Conservation (phyloP, 371 early-diverging fungal species). For the Lichtheimia hyalospora region DNA sequence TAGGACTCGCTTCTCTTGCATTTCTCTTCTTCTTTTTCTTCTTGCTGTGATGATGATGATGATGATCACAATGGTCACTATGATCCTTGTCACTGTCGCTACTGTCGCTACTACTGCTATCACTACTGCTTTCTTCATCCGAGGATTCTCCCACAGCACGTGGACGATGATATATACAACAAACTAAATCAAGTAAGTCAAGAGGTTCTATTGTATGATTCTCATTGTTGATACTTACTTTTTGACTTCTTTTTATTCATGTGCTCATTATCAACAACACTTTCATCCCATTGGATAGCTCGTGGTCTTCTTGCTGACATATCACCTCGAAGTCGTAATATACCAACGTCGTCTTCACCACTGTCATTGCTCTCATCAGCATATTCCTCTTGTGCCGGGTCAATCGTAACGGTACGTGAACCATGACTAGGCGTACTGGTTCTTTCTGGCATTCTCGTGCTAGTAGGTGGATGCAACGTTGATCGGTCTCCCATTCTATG, state of each 20-base stretch:
- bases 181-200: conserved; percentile 49
- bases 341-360: conserved; percentile 39
- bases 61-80: conserved; percentile 22
- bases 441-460: conserved; percentile 25
- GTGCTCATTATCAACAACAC: conserved; percentile 87
- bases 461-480: conserved; percentile 4
- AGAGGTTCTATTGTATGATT: neutral
- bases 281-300: conserved; percentile 79
- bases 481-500: no score
- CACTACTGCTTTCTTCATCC: conserved; percentile 46
- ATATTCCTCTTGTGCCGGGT: conserved; percentile 21
- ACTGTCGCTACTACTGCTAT: conserved; percentile 22
- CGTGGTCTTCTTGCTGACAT: conserved; percentile 38
- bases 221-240: conserved; percentile 42
- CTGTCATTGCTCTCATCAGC: conserved; percentile 10
- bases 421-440: conserved; percentile 32
- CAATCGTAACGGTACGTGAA: conserved; percentile 36
- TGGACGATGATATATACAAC: conserved; percentile 85
- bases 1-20: conserved; percentile 57
- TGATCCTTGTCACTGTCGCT: conserved; percentile 25
- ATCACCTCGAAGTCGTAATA: conserved; percentile 56
- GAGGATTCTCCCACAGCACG: conserved; percentile 74
- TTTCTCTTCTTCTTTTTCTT: conserved; percentile 38
- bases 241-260: conserved; percentile 84
- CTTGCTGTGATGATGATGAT: conserved; percentile 24